Base-by-base conservation (phyloP, 441 rosid genomes). In the Croton laevigatus region DNA sequence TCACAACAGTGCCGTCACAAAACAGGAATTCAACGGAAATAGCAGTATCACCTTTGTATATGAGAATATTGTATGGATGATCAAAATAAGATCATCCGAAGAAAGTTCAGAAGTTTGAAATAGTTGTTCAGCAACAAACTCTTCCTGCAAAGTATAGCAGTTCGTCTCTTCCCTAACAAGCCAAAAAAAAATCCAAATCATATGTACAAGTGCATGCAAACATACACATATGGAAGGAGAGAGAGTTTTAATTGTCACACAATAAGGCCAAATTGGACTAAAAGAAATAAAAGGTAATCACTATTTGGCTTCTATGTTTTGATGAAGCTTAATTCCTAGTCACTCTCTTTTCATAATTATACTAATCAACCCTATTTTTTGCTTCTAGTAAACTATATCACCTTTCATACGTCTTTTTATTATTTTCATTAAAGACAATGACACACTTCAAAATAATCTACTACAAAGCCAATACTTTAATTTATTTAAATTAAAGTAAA, bases 61-160 rank as follows among this genome's bases (percentile, higher is more conserved):
- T 27, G 97, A 81, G 75, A 87, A 86, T 48, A 87, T 68, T 66
- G 94, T 89, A 76, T 83, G 81, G 3, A 81, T 72, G 36, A 83
- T 82, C 86, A 87, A 78, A 72, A 91, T 82, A 81, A 96, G 96
- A 83, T 88, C 90, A 65, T 88, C 94, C 23, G 84, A 78, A 72
- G 89, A 84, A 81, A 80, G 82, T 78, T 87, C 89, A 64, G 92
- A 82, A 83, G 85, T 86, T 76, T 90, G 90, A 85, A 89, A 96
- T 57, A 96, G 82, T 77, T 89, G 94, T 72, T 96, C 98, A 59
- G 97, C 89, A 70, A 93, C 85, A 80, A 89, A 89, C 54, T 89
- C 92, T 76, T 93, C 97, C 76, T 88, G 99, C 81, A 88, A 74
- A 76, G 88, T 81, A 87, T 90, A 93, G 78, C 84, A 87, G 60